Evolutionary conservation across 345 rosid genomes (phyloP).

Genomic region (Iberis pinnata): DNA sequence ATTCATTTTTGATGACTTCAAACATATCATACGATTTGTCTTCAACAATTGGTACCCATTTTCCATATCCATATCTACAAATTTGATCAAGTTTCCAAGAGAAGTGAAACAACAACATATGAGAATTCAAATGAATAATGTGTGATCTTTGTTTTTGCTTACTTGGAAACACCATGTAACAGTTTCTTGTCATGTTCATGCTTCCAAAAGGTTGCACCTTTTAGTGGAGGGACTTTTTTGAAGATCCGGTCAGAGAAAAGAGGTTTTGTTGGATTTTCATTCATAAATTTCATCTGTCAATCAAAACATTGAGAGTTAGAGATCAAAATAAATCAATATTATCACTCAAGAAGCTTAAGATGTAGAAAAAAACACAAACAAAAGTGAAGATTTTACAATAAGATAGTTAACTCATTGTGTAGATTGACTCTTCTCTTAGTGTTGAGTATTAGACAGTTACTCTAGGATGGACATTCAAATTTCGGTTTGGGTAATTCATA

Average conservation of each 20-base stretch:
- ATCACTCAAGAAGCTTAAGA: too few species aligned
- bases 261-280: conserved; percentile 38
- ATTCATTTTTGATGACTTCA: conserved; percentile 52
- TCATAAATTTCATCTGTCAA: conserved; percentile 20
- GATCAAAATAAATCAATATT: neutral
- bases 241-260: conserved; percentile 42
- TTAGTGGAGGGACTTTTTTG: conserved; percentile 41
- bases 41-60: conserved; percentile 69
- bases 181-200: conserved; percentile 60
- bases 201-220: conserved; percentile 48
- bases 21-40: conserved; percentile 62
- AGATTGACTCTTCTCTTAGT: too few species aligned
- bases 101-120: conserved; percentile 3
- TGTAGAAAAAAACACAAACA: too few species aligned
- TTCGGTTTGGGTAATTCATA: too few species aligned
- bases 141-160: too few species aligned
- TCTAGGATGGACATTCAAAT: too few species aligned
- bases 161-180: conserved; percentile 64
- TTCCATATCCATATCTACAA: conserved; percentile 78
- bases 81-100: conserved; percentile 7
- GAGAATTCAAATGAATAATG: neutral
- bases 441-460: too few species aligned
- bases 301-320: too few species aligned
- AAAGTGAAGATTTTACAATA: too few species aligned
- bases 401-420: too few species aligned